Percentiles rank a stretch among this genome's conserved stretches.
phyloP scores from a whole-genome alignment of 148 eudicot genomes.

The Silene uniflora region DNA sequence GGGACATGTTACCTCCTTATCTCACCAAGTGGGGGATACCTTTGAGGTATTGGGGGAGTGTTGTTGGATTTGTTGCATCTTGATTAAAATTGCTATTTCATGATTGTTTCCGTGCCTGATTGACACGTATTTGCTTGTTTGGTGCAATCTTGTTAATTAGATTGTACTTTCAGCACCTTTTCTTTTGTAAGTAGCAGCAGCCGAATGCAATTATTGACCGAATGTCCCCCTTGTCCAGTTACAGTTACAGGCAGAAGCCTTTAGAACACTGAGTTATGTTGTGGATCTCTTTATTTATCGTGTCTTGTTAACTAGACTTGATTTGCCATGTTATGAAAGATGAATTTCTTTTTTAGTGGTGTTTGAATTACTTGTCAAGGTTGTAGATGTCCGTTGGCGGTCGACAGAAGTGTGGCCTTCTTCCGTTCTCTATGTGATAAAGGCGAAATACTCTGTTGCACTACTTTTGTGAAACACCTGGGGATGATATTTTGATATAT shows the following conservation, averaged over 20 bases:
- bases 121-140: background rate
- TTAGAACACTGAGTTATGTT: background rate
- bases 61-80: background rate
- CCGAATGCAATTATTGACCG: background rate
- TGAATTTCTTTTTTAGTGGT: background rate
- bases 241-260: background rate
- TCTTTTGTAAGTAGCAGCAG: background rate
- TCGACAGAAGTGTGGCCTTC: conserved; percentile 1
- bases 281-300: background rate
- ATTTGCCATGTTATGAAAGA: background rate
- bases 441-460: background rate
- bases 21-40: background rate
- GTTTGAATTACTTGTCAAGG: background rate
- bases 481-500: background rate
- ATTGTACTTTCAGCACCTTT: background rate
- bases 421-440: conserved; percentile 4
- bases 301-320: background rate
- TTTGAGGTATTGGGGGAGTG: background rate
- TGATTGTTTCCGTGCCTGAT: background rate
- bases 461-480: background rate
- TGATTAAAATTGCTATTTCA: background rate
- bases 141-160: background rate
- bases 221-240: background rate
- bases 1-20: background rate
- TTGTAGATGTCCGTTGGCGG: conserved; percentile 1